phyloP scores from a whole-genome alignment of 306 rosid genomes.

The Vigna nakashimae region DNA sequence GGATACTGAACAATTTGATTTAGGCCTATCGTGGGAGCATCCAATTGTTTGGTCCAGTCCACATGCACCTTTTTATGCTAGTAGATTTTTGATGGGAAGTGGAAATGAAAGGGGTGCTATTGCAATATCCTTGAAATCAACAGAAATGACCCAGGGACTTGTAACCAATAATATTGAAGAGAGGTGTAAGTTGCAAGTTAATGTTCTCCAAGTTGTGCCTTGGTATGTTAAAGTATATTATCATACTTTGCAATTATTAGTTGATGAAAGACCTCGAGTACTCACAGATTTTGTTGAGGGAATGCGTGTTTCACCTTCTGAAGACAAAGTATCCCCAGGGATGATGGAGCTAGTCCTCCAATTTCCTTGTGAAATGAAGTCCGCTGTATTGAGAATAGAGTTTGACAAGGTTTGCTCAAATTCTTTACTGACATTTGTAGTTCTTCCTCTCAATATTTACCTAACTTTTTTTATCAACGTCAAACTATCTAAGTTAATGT shows the following conservation, averaged over 20 bases:
- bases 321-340: slow-evolving; percentile 93
- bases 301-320: slow-evolving; percentile 87
- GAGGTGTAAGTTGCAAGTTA: slow-evolving; percentile 72
- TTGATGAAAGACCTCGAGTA: slow-evolving; percentile 63
- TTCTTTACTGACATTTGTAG: slow-evolving; percentile 3
- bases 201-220: slow-evolving; percentile 94
- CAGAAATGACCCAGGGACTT: slow-evolving; percentile 55
- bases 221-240: slow-evolving; percentile 95
- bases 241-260: slow-evolving; percentile 73
- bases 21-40: slow-evolving; percentile 78
- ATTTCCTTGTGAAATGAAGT: slow-evolving; percentile 82
- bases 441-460: slow-evolving; percentile 3
- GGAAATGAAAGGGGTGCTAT: slow-evolving; percentile 97
- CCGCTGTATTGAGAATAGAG: slow-evolving; percentile 74
- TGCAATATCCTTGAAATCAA: slow-evolving; percentile 82
- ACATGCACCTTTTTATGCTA: slow-evolving; percentile 81
- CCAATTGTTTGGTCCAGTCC: slow-evolving; percentile 81
- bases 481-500: background rate
- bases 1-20: slow-evolving; percentile 69
- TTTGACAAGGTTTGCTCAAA: slow-evolving; percentile 79
- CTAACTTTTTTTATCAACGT: slow-evolving; percentile 22
- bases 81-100: slow-evolving; percentile 88
- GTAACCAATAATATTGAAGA: slow-evolving; percentile 49
- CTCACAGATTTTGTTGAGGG: slow-evolving; percentile 67
- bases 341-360: slow-evolving; percentile 77